Base-by-base conservation (phyloP, 306 rosid species). In the Gynostemma pentaphyllum region DNA sequence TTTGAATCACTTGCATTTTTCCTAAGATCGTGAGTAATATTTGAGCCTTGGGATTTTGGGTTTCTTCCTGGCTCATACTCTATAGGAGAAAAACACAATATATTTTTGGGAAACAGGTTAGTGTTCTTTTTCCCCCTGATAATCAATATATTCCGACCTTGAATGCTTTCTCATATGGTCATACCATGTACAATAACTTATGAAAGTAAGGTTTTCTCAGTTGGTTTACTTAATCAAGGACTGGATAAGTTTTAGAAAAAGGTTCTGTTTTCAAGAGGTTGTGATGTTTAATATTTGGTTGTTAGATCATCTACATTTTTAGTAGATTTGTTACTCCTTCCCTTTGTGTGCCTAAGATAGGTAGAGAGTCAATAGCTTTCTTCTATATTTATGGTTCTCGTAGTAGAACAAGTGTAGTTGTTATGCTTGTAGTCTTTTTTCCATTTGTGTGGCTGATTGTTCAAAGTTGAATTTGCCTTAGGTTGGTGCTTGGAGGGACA, bases 401-500 rank as follows among this genome's bases (percentile, higher is more conserved):
- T 36, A 5, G 46, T 21, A 36, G 44, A 12, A 41, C 16, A 18
- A 9, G 19, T 36, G n/a, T 28, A 5, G 5, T 29, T 36, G 24
- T 55, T 51, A 60, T 49, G 53, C 65, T 39, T 51, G 40, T 61
- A 74, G 6, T 61, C 45, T 19, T 54, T 72, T 19, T 73, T 47
- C n/a, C 45, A 13, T 68, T 50, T 48, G 57, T 34, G 29, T 40
- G 30, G 22, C 51, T 66, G 28, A 62, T 54, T 26, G 41, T 62
- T 50, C 8, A 9, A 60, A 67, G 76, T 27, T 61, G 50, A 68
- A 32, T 28, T 76, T 55, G 71, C 47, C 52, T 19, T 61, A 94
- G 99, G 94, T 84, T 76, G 99, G 99, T 84, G 97, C 95, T 68
- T 94, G 97, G 99, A 85, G 94, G 83, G 97, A 94, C 77, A 81